Base-by-base conservation (phyloP, 2,329 filamentous ascomycete genomes). In the Pleomassaria siparia region DNA sequence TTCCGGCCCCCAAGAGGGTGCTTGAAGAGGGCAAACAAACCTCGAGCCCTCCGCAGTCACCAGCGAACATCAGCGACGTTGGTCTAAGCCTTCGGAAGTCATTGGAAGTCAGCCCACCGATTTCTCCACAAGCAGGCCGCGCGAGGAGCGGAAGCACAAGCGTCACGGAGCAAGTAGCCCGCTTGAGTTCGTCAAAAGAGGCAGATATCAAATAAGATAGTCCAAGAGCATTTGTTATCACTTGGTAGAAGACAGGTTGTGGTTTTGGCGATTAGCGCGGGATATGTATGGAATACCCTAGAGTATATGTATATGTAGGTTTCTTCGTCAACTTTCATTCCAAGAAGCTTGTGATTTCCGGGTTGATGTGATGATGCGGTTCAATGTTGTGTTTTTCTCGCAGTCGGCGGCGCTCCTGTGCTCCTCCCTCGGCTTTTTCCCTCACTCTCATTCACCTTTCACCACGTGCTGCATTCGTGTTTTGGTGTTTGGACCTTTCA, bases 101-200 rank as follows among this genome's bases (percentile, higher is more conserved):
- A 10, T 41, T 71, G 4, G 69, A 73, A 18, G 57, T 54, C 18
- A 53, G 46, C 10, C 39, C 49, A 5, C 51, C 62, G 8, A 51
- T 46, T 2, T 59, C 58, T 15, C 51, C 56, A 3, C 53, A 55
- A 24, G 40, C 46, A 15, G 51, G 28, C 1, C 52, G 54, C 18
- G 46, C 46, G 6, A 54, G 62, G 26, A 65, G 59, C 35, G 55
- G 56, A 8, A 67, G 59, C 44, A 55, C 50, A 21, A 56, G 66
- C 6, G 60, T 70, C 2, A 46, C 53, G 28, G 68, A 70, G 53
- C 63, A 69, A 39, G 63, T 70, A 20, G 66, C 67, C 3, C 58
- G 63, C 25, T 44, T 70, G 26, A 62, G 59, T 15, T 50, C 58
- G n/a, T 54, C 57, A 16, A 55, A 54, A 22, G 59, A 62, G 16